Evolutionary conservation across 345 rosid species (phyloP), one percentile per base, ranked within the genome.

Genomic region (Eucalyptus melliodora): DNA sequence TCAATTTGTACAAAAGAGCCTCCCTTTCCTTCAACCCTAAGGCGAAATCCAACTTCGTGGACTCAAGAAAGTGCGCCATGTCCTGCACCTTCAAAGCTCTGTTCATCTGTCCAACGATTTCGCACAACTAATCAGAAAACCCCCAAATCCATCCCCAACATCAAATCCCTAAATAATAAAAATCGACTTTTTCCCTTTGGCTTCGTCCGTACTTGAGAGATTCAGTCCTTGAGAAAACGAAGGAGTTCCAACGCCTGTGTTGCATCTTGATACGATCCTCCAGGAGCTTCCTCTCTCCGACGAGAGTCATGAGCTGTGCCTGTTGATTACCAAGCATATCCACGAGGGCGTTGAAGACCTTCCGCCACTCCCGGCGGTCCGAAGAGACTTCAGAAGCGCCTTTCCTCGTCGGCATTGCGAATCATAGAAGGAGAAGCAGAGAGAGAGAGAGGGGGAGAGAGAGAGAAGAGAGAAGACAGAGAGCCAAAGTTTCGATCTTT

Each of bases 331-430:
- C 92, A 49, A 98, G 59, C 77, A 95, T 90, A 88, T 95, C 91
- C 44, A 96, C 93, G 87, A 96, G 62, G 40, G 91, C 90, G 56
- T 94, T 87, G 86, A 95, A 95, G 21, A 97, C 90, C 67, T 86
- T 93, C 67, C 91, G 95, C 98, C 99, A 94, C 86, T 94, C 96
- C 92, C 86, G 85, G 49, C 96, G 91, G 50, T 94, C 96, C 31
- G 93, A 89, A 4, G 94, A 14, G 86, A 87, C 89, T 85, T 56
- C 81, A 92, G 90, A 19, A 69, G 90, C 30, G 90, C 90, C 95
- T 94, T 93, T 87, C 19, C 10, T 89, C 51, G 34, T n/a, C 81
- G 44, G 19, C 90, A 88, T 85, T 45, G 44, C 17, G 60, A 42
- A 23, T 89, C 89, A 53, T 82, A 85, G 69, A 51, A 50, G 56